These are phyloP conservation scores for Aristolochia contorta DNA, from an alignment of 164 flowering plant species.

Conservation along the genomic window DNA sequence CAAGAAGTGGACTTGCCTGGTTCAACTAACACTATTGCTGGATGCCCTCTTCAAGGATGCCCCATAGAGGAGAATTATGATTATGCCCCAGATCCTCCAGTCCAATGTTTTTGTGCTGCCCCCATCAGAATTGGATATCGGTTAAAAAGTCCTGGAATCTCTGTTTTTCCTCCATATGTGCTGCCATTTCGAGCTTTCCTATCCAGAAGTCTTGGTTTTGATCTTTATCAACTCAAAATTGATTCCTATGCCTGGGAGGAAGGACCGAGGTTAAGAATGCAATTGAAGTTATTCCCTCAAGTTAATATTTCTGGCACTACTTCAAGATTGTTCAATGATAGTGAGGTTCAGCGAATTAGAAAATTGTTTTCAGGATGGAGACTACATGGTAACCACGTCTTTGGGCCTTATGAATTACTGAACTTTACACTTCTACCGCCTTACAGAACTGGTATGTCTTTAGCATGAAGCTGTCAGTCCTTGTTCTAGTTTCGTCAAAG, in stretches of 20 bases:
- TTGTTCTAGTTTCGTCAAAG: too few relatives aligned
- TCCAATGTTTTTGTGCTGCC: slow-evolving; percentile 58
- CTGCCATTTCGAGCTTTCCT: slow-evolving; percentile 34
- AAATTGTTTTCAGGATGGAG: slow-evolving; percentile 37
- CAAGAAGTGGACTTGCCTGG: slow-evolving; percentile 1
- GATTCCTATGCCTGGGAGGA: slow-evolving; percentile 40
- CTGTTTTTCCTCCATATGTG: slow-evolving; percentile 42
- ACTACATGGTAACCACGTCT: slow-evolving; percentile 31
- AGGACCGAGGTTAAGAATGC: slow-evolving; percentile 72
- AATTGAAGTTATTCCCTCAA: slow-evolving; percentile 56
- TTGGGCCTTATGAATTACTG: slow-evolving; percentile 85
- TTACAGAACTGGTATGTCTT: slow-evolving; percentile 38
- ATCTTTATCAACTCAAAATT: slow-evolving; percentile 44
- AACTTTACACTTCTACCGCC: slow-evolving; percentile 59
- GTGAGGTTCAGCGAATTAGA: slow-evolving; percentile 48
- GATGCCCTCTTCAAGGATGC: slow-evolving; percentile 38
- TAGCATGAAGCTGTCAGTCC: neutral
- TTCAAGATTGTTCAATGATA: slow-evolving; percentile 24
- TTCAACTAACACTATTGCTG: slow-evolving; percentile 4
- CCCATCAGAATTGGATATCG: slow-evolving; percentile 77
- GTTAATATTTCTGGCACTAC: slow-evolving; percentile 8
- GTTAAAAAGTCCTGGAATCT: slow-evolving; percentile 82
- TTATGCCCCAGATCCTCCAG: slow-evolving; percentile 35
- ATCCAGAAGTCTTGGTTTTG: slow-evolving; percentile 38
- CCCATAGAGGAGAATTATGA: slow-evolving; percentile 37